Evolutionary conservation across 2,329 filamentous ascomycete species (phyloP).

Genomic region (Epichloe hybrida): DNA sequence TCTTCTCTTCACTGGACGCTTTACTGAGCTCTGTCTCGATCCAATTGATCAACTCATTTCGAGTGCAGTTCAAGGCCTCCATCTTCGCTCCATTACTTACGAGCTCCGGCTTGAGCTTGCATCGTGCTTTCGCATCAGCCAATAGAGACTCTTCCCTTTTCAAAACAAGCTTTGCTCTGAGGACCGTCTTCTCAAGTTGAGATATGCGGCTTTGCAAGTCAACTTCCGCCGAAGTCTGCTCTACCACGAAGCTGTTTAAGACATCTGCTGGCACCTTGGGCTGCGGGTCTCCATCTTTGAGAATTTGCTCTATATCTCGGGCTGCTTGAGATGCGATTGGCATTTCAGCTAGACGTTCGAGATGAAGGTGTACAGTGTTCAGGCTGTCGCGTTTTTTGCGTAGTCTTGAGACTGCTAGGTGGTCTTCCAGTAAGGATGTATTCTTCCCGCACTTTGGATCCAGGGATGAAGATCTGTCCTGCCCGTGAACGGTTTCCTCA

Average conservation of each 20-base stretch:
- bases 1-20: constrained; percentile 27
- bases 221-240: constrained; percentile 22
- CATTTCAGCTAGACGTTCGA: constrained; percentile 37
- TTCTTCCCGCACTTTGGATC: constrained; percentile 6
- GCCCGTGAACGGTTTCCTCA: constrained; percentile 19
- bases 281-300: constrained; percentile 28
- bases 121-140: constrained; percentile 29
- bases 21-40: constrained; percentile 49
- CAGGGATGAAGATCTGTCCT: background rate
- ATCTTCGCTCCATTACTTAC: constrained; percentile 29
- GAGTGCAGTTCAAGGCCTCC: constrained; percentile 39
- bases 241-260: constrained; percentile 33
- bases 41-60: constrained; percentile 50
- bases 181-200: constrained; percentile 42
- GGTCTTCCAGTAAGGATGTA: constrained; percentile 29
- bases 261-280: constrained; percentile 40
- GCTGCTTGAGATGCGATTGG: constrained; percentile 37
- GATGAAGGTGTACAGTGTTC: constrained; percentile 33
- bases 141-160: constrained; percentile 43
- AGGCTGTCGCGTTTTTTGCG: constrained; percentile 38
- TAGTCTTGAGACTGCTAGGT: constrained; percentile 36
- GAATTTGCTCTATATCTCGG: constrained; percentile 35
- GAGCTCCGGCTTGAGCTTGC: constrained; percentile 21
- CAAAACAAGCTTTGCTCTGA: constrained; percentile 43
- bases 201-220: constrained; percentile 35